phyloP scores from a whole-genome alignment of 2,329 filamentous ascomycete species.

The Periconia digitata region DNA sequence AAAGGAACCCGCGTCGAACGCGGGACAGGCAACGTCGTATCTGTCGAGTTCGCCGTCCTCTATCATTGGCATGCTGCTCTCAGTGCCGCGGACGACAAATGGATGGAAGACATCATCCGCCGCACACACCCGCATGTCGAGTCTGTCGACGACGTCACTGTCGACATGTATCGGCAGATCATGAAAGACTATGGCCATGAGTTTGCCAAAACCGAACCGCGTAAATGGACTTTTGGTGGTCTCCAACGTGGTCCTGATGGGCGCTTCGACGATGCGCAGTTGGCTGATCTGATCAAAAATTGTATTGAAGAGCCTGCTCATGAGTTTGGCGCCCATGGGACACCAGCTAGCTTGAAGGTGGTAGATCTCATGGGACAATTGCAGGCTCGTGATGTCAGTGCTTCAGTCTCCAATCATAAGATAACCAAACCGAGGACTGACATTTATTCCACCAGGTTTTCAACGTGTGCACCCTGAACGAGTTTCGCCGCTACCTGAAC shows the following conservation, averaged over 20 bases:
- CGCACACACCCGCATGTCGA: constrained; percentile 28
- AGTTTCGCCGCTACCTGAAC: constrained; percentile 77
- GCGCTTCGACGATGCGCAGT: constrained; percentile 62
- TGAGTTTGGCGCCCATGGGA: constrained; percentile 55
- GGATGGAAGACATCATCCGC: constrained; percentile 63
- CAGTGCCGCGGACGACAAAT: constrained; percentile 69
- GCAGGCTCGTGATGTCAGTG: constrained; percentile 66
- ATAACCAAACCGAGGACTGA: no score
- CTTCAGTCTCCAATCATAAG: no score
- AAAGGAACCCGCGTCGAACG: constrained; percentile 48
- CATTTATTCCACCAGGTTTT: no score
- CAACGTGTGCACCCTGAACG: constrained; percentile 74
- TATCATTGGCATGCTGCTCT: constrained; percentile 84
- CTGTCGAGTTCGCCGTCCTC: constrained; percentile 80
- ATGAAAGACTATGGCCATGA: constrained; percentile 35
- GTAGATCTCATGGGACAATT: constrained; percentile 71
- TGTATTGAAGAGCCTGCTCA: constrained; percentile 67
- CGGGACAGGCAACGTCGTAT: constrained; percentile 76
- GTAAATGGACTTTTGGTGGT: constrained; percentile 65
- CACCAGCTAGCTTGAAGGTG: constrained; percentile 52
- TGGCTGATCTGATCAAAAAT: constrained; percentile 71
- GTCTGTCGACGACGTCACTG: constrained; percentile 28
- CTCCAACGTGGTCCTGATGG: constrained; percentile 66
- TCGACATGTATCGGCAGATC: constrained; percentile 45
- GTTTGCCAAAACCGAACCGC: constrained; percentile 62